Conservation (phyloP, 371 early-diverging fungal species). For the Conidiobolus incongruus region DNA sequence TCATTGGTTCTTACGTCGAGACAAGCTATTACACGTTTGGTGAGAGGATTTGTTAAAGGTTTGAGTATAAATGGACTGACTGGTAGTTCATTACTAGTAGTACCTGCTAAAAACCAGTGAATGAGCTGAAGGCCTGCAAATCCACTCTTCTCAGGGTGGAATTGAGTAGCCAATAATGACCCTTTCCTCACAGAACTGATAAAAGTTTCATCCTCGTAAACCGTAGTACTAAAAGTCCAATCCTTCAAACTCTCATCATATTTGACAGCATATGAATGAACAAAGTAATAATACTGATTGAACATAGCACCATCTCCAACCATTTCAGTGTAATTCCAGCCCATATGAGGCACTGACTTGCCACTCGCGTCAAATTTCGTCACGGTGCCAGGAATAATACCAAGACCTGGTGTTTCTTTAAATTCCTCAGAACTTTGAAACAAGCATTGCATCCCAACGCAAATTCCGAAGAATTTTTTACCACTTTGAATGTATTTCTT, state of each 20-base stretch:
- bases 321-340: constrained; percentile 55
- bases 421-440: constrained; percentile 82
- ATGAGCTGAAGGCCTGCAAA: constrained; percentile 63
- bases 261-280: constrained; percentile 82
- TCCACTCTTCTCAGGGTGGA: constrained; percentile 96
- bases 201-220: constrained; percentile 70
- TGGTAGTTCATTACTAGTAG: constrained; percentile 3
- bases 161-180: constrained; percentile 87
- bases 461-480: constrained; percentile 88
- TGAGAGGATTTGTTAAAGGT: constrained; percentile 25
- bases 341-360: constrained; percentile 93
- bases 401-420: constrained; percentile 51
- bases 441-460: constrained; percentile 93
- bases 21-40: constrained; percentile 86
- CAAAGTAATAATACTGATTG: constrained; percentile 70
- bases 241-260: constrained; percentile 23
- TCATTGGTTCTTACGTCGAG: constrained; percentile 93
- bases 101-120: constrained; percentile 45
- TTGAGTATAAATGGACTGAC: constrained; percentile 4
- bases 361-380: constrained; percentile 31
- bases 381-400: constrained; percentile 53
- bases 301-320: constrained; percentile 10
- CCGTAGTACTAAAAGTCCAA: constrained; percentile 46
- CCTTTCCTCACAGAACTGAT: constrained; percentile 58
- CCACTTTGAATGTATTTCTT: constrained; percentile 59